phyloP scores from a whole-genome alignment of 257 asterid species.

The Solanum pimpinellifolium region DNA sequence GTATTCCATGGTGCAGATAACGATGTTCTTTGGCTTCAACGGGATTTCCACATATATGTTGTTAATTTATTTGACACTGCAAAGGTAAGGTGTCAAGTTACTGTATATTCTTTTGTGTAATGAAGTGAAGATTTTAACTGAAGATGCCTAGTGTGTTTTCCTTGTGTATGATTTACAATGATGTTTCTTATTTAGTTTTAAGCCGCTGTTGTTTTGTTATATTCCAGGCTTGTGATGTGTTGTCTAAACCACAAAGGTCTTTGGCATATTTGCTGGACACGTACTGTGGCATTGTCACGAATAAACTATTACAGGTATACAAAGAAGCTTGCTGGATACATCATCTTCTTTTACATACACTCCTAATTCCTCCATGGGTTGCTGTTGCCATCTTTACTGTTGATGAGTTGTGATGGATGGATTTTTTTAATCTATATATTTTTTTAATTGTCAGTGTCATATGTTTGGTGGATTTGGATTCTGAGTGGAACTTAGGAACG shows the following conservation, averaged over 20 bases:
- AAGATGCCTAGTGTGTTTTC: neutral
- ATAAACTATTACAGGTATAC: conserved; percentile 75
- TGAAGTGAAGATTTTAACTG: neutral
- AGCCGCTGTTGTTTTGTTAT: conserved; percentile 4
- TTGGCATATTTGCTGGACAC: conserved; percentile 84
- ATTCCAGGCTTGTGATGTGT: conserved; percentile 77
- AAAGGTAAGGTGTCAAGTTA: conserved; percentile 40
- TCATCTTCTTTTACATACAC: neutral
- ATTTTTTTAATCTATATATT: neutral
- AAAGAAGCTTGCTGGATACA: neutral
- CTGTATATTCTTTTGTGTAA: neutral
- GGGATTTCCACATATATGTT: conserved; percentile 90
- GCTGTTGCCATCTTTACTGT: neutral
- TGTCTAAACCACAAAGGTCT: conserved; percentile 87
- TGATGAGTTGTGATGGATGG: neutral
- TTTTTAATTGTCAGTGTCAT: neutral
- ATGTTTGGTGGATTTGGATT: neutral
- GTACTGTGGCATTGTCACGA: conserved; percentile 58
- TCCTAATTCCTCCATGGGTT: neutral
- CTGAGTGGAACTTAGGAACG: neutral
- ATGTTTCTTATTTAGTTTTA: neutral
- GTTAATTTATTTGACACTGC: conserved; percentile 93
- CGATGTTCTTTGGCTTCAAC: conserved; percentile 96
- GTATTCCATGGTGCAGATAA: conserved; percentile 97
- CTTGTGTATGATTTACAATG: neutral